phyloP scores from a whole-genome alignment of 228 moss, liverwort and hornwort species.

The Sphagnum magellanicum region DNA sequence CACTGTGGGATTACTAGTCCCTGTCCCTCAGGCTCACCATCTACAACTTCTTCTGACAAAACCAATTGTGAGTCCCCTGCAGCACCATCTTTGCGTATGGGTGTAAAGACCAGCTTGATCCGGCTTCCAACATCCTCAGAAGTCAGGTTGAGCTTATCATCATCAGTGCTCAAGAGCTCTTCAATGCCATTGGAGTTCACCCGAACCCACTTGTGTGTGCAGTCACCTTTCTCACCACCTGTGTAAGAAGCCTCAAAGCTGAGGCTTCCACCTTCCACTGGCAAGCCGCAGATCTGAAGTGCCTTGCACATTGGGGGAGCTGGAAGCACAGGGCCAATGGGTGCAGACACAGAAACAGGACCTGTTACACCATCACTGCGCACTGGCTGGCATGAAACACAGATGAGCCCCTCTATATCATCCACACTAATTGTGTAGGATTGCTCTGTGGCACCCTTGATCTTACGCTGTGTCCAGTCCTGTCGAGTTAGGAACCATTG shows the following conservation, averaged over 20 bases:
- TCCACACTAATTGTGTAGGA: conserved; percentile 59
- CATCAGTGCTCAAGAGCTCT: conserved; percentile 25
- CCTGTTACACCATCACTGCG: conserved; percentile 80
- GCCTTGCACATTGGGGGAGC: conserved; percentile 68
- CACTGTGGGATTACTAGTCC: conserved; percentile 79
- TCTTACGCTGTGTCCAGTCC: conserved; percentile 92
- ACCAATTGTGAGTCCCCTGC: conserved; percentile 62
- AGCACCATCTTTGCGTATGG: conserved; percentile 71
- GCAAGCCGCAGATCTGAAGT: conserved; percentile 64
- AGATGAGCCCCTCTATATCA: conserved; percentile 72
- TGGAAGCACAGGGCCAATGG: conserved; percentile 69
- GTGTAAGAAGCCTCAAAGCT: conserved; percentile 61
- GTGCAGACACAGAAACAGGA: conserved; percentile 65
- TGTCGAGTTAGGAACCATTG: conserved; percentile 88
- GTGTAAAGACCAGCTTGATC: conserved; percentile 72
- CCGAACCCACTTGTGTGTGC: conserved; percentile 78
- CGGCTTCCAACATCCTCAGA: conserved; percentile 71
- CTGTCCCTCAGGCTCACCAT: conserved; percentile 87
- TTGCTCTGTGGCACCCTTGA: conserved; percentile 68
- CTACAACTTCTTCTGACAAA: conserved; percentile 61
- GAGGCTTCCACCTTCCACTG: conserved; percentile 82
- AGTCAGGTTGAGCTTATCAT: conserved; percentile 41
- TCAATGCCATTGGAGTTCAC: conserved; percentile 49
- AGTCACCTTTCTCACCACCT: conserved; percentile 76
- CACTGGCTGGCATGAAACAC: conserved; percentile 85